A percentile compares a stretch with the other conserved stretches of the same genome.
Evolutionary conservation across 257 asterid genomes (phyloP).

Genomic region (Scutellaria baicalensis): DNA sequence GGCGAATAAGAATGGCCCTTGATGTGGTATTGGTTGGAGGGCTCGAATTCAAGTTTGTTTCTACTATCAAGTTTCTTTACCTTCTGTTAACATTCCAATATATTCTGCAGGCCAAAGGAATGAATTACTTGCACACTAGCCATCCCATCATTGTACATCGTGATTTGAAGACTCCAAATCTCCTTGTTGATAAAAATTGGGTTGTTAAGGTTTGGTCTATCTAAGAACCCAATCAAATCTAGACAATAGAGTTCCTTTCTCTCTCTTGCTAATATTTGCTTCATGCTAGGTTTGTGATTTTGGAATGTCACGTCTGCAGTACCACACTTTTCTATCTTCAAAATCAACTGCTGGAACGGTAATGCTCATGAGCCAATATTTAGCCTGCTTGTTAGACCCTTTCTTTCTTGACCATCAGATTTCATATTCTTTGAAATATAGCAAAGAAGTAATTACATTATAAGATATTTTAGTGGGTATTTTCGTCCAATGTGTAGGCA

Average conservation of each 20-base stretch:
- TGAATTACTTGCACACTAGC: slow-evolving; percentile 97
- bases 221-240: neutral
- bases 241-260: neutral
- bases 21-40: slow-evolving; percentile 72
- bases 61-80: slow-evolving; percentile 11
- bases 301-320: slow-evolving; percentile 99
- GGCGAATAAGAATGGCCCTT: slow-evolving; percentile 88
- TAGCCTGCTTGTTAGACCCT: neutral
- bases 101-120: slow-evolving; percentile 87
- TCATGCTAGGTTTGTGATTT: slow-evolving; percentile 81
- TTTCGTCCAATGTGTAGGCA: slow-evolving; percentile 53
- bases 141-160: slow-evolving; percentile 93
- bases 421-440: neutral
- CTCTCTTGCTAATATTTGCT: slow-evolving; percentile 7
- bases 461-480: slow-evolving; percentile 3
- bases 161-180: slow-evolving; percentile 96
- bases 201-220: slow-evolving; percentile 67
- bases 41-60: slow-evolving; percentile 14
- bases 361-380: slow-evolving; percentile 12
- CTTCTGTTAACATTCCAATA: slow-evolving; percentile 1
- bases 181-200: slow-evolving; percentile 95
- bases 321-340: slow-evolving; percentile 88
- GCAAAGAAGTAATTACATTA: neutral
- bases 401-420: neutral
- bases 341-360: slow-evolving; percentile 98